Conservation (phyloP, 148 eudicot species). For the Diospyros kaki region DNA sequence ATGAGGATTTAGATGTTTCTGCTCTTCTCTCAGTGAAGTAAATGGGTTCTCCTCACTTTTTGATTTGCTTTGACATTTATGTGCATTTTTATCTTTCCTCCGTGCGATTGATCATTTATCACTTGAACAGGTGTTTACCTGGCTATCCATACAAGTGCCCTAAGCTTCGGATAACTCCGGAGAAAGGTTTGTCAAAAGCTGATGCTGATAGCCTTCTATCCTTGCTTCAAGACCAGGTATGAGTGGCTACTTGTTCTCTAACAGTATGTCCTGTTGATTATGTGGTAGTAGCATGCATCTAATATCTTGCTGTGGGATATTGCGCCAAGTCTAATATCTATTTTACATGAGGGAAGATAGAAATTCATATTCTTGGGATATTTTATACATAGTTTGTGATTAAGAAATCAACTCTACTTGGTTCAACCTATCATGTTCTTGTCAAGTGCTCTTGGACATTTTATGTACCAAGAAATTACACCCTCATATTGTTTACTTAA, state of each 20-base stretch:
- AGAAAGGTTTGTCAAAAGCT: conserved; percentile 72
- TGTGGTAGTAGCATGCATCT: neutral
- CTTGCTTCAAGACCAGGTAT: conserved; percentile 87
- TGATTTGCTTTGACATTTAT: neutral
- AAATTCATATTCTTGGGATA: neutral
- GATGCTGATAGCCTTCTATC: conserved; percentile 72
- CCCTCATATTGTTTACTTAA: neutral
- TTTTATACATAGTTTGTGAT: neutral
- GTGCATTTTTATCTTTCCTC: neutral
- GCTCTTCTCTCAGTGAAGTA: conserved; percentile 81
- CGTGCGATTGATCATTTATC: neutral
- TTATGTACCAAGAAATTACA: neutral
- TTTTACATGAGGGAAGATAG: neutral
- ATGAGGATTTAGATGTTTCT: conserved; percentile 77
- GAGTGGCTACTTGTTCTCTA: neutral
- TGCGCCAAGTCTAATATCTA: neutral
- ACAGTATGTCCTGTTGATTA: conserved; percentile 1
- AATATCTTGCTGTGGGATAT: neutral
- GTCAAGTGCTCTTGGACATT: neutral
- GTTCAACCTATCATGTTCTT: conserved; percentile 1
- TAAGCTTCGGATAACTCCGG: conserved; percentile 64
- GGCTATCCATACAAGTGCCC: conserved; percentile 96
- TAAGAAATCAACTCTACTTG: conserved; percentile 1
- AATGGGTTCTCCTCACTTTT: conserved; percentile 25
- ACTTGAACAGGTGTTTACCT: conserved; percentile 52